Evolutionary conservation across 176 grass and related monocot species (phyloP).

Genomic region (Hyparrhenia diplandra): DNA sequence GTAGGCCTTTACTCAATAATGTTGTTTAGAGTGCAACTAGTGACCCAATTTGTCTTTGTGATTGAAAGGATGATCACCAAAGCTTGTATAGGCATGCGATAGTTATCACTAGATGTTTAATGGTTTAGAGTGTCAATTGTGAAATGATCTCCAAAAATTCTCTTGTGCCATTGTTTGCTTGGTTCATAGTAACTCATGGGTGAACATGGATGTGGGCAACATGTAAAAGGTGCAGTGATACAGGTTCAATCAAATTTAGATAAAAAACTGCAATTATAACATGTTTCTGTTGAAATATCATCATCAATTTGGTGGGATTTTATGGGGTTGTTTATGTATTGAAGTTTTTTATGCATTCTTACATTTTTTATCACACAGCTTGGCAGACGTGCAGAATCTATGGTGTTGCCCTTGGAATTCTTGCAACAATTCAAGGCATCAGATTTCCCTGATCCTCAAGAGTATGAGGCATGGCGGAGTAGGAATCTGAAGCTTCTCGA

Average conservation of each 20-base stretch:
- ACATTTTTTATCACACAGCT: conserved; percentile 49
- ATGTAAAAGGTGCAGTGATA: background rate
- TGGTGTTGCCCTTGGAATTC: conserved; percentile 95
- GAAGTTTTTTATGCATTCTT: background rate
- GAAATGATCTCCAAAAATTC: background rate
- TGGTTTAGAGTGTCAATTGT: background rate
- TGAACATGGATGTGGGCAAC: background rate
- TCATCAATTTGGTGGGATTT: conserved; percentile 12
- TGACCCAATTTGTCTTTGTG: background rate
- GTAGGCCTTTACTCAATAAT: background rate
- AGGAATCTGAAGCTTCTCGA: conserved; percentile 92
- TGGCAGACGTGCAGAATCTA: conserved; percentile 67
- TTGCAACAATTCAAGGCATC: conserved; percentile 93
- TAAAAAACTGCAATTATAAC: background rate
- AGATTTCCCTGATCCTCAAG: conserved; percentile 76
- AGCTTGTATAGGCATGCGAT: background rate
- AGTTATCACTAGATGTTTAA: background rate
- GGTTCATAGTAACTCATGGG: background rate
- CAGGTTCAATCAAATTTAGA: background rate
- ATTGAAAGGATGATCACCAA: background rate
- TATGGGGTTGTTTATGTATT: background rate
- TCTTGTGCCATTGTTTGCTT: conserved; percentile 6
- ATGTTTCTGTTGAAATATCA: background rate
- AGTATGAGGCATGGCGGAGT: conserved; percentile 69
- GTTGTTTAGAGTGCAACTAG: background rate